phyloP scores from a whole-genome alignment of 176 grass and related monocot species.

The Tillandsia leiboldiana region DNA sequence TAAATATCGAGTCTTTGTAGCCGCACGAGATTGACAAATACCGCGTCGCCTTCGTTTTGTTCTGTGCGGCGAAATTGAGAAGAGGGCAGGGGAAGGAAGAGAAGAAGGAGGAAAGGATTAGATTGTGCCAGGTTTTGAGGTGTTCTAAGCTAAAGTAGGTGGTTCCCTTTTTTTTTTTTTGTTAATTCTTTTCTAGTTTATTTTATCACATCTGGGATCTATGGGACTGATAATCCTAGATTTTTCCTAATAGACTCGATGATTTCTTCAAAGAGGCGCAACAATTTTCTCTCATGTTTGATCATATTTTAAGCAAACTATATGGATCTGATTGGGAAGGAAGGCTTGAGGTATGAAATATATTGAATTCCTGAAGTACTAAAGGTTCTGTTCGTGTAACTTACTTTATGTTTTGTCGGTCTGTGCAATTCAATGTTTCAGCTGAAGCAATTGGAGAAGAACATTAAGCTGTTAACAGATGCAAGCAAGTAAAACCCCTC shows the following conservation, averaged over 20 bases:
- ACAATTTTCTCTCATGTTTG: slow-evolving; percentile 47
- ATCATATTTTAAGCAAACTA: slow-evolving; percentile 24
- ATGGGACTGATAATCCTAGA: slow-evolving; percentile 2
- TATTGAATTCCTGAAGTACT: slow-evolving; percentile 14
- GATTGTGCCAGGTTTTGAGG: slow-evolving; percentile 53
- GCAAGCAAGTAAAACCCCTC: slow-evolving; percentile 48
- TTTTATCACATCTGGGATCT: background rate
- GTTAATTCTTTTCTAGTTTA: slow-evolving; percentile 5
- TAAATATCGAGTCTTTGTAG: slow-evolving; percentile 33
- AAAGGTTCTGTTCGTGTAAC: slow-evolving; percentile 17
- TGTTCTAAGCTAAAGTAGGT: slow-evolving; percentile 57
- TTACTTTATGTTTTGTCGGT: slow-evolving; percentile 4
- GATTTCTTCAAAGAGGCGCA: slow-evolving; percentile 71
- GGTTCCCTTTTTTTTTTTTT: background rate
- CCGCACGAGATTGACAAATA: slow-evolving; percentile 45
- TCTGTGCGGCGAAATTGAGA: slow-evolving; percentile 47
- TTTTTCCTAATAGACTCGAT: slow-evolving; percentile 35
- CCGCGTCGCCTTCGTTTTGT: slow-evolving; percentile 65
- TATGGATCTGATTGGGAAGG: slow-evolving; percentile 76
- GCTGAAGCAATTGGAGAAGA: slow-evolving; percentile 58
- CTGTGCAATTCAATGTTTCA: slow-evolving; percentile 31
- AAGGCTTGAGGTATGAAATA: slow-evolving; percentile 36
- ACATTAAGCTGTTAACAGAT: slow-evolving; percentile 48
- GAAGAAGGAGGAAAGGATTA: slow-evolving; percentile 25
- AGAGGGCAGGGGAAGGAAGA: slow-evolving; percentile 27